These are phyloP conservation scores for Phytopythium helicoides DNA, from an alignment of 352 stramenopile species.

Conservation along the genomic window DNA sequence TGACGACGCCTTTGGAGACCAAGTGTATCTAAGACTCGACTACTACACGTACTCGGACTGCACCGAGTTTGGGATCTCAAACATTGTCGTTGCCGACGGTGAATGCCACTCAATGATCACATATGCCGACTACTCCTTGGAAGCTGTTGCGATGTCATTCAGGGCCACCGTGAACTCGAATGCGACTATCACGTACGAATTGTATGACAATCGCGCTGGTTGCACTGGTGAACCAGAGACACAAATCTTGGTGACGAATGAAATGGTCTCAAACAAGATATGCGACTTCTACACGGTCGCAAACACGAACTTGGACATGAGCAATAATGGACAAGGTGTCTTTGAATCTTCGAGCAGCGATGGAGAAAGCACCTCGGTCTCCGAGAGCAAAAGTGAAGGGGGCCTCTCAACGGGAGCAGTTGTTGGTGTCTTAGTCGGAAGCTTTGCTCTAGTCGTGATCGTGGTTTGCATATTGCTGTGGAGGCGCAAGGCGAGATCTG, in stretches of 20 bases:
- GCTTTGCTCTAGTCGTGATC: background rate
- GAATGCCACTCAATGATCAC: background rate
- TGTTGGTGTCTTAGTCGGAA: background rate
- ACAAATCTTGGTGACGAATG: background rate
- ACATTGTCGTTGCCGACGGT: background rate
- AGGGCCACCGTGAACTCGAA: background rate
- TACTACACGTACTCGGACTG: background rate
- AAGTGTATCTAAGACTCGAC: conserved; percentile 1
- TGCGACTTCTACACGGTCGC: no score
- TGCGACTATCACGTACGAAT: background rate
- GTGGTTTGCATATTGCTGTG: background rate
- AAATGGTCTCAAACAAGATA: background rate
- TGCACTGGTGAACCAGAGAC: no score
- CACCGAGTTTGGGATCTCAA: background rate
- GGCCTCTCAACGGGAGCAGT: conserved; percentile 1
- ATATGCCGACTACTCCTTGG: no score
- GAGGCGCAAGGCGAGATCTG: background rate
- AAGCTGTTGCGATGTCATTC: no score
- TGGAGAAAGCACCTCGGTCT: background rate
- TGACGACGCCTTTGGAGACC: background rate
- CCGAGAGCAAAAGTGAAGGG: background rate
- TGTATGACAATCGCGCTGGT: no score
- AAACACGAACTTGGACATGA: background rate
- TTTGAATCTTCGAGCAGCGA: no score
- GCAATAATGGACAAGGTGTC: background rate